Percentiles rank a stretch among this genome's conserved stretches.
Conservation (phyloP, 257 asterid genomes). For the Petunia axillaris region DNA sequence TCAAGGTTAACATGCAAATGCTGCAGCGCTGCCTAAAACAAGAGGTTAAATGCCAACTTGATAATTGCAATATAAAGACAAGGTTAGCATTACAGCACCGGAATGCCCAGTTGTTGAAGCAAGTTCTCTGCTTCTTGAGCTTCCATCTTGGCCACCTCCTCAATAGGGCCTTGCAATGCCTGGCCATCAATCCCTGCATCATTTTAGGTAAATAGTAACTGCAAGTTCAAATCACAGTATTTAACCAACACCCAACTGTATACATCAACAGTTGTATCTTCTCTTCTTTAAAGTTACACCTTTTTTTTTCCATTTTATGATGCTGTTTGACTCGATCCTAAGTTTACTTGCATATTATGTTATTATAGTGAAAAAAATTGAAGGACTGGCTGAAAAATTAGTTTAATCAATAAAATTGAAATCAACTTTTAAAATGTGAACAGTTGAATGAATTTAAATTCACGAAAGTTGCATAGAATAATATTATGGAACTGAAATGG, state of each 20-base stretch:
- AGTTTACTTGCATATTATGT: not conserved
- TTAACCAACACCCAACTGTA: not conserved
- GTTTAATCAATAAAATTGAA: not conserved
- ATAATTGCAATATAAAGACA: slow-evolving; percentile 12
- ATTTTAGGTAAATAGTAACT: not conserved
- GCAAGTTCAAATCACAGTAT: not conserved
- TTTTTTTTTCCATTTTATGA: not conserved
- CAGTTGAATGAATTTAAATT: not conserved
- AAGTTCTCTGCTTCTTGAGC: slow-evolving; percentile 71
- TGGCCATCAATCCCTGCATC: slow-evolving; percentile 48
- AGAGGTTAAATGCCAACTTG: slow-evolving; percentile 12
- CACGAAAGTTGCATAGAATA: not conserved
- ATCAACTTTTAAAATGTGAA: not conserved
- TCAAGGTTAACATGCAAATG: not conserved
- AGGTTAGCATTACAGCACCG: slow-evolving; percentile 34
- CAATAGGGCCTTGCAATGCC: slow-evolving; percentile 66
- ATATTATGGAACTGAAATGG: not conserved
- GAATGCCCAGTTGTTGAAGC: slow-evolving; percentile 71
- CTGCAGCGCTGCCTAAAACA: slow-evolving; percentile 10
- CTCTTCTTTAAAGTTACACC: not conserved
- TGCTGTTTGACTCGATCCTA: not conserved
- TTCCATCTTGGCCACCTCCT: slow-evolving; percentile 75
- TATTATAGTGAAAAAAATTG: not conserved
- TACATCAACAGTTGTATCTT: slow-evolving; percentile 9
- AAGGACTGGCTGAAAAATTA: not conserved